Evolutionary conservation across 495 filamentous ascomycete genomes (phyloP), one percentile per base, ranked within the genome.

Genomic region (Echria macrotheca): DNA sequence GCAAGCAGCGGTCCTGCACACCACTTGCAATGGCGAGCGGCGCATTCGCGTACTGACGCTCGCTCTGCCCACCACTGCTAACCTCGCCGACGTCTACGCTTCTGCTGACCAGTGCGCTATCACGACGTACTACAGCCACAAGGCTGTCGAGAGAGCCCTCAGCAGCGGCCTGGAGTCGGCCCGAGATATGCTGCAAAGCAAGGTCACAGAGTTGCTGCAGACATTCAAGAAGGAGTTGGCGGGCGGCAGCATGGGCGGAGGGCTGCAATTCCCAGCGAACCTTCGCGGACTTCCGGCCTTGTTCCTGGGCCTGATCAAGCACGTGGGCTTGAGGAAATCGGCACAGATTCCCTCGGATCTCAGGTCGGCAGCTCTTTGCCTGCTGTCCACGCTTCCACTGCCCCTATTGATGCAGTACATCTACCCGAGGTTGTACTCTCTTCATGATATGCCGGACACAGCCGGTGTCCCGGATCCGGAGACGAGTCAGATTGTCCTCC

Each of bases 211-310:
- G 71, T 78, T 97, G 12, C 73, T 98, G 54, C 84, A 89, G 60
- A 97, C 91, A 2, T 98, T 96, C 71, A 84, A 87, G 63, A 97
- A 96, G 75, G 94, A 98, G 62, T 80, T 97, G 55, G 94, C 89
- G 12, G 91, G 89, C 57, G 91, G 93, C 51, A 95, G 90, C 62
- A 90, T 96, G 78, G 91, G 91, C 45, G 90, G 88, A 31, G 90
- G 89, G 18, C 71, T 97, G 14, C 94, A 97, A 61, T 95, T 98
- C 74, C 89, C 94, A 15, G 80, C 86, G 25, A 98, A 98, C 67
- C 67, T 98, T 47, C 77, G 91, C 55, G 91, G 81, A 11, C 71
- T 98, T 21, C 89, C 91, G 1, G 81, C 94, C 26, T 73, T 98
- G 37, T 97, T 97, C 78, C 72, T 98, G 14, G 91, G 88, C 0